Conservation (phyloP, 257 asterid genomes). For the Salvia splendens region DNA sequence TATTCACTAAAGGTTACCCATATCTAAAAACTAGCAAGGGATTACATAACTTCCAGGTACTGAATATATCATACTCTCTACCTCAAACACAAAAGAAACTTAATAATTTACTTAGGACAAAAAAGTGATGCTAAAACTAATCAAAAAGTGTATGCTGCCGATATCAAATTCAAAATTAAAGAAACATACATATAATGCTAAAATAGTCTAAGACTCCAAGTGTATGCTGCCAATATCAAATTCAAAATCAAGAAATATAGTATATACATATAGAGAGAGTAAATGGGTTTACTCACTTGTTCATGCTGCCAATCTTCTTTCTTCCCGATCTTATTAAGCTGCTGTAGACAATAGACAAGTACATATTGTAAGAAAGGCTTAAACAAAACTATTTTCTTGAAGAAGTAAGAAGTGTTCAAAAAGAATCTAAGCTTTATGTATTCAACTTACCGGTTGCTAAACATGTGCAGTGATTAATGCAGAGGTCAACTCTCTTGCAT, state of each 20-base stretch:
- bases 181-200: too few species aligned
- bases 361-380: conserved; percentile 18
- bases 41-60: conserved; percentile 13
- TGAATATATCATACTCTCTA: neutral
- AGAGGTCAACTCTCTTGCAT: conserved; percentile 48
- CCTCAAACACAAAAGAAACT: neutral
- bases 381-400: conserved; percentile 1
- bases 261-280: neutral
- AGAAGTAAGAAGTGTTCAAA: neutral
- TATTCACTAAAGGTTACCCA: neutral
- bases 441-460: conserved; percentile 48
- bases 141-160: neutral
- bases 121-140: conserved; percentile 16
- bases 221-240: conserved; percentile 5
- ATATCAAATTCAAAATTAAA: too few species aligned
- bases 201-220: neutral
- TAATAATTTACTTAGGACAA: neutral
- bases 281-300: conserved; percentile 42
- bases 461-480: conserved; percentile 49
- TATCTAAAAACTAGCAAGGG: neutral
- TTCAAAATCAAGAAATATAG: conserved; percentile 15
- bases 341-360: conserved; percentile 24
- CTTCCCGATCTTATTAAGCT: conserved; percentile 50
- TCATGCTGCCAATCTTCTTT: conserved; percentile 50
- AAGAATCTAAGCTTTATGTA: conserved; percentile 10